These are phyloP conservation scores for Diplodia sapinea DNA, from an alignment of 2,329 filamentous ascomycete species.

Conservation along the genomic window DNA sequence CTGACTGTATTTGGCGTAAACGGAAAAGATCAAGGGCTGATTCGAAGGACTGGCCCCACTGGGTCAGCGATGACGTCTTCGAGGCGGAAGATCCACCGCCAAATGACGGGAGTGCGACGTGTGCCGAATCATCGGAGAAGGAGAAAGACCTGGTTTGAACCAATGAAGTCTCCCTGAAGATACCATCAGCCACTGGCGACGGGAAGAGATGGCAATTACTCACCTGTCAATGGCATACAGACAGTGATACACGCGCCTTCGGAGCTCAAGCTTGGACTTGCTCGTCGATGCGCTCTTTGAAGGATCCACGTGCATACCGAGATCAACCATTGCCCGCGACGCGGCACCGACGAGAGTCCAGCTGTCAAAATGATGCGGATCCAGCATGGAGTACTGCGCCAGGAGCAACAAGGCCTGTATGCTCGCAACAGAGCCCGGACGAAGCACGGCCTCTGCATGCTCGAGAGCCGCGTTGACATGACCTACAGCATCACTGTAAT, in stretches of 20 bases:
- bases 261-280: slow-evolving; percentile 73
- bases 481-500: slow-evolving; percentile 65
- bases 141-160: slow-evolving; percentile 88
- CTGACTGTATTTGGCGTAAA: slow-evolving; percentile 83
- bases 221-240: slow-evolving; percentile 89
- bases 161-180: slow-evolving; percentile 78
- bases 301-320: slow-evolving; percentile 92
- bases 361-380: slow-evolving; percentile 88
- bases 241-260: slow-evolving; percentile 86
- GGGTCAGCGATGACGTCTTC: slow-evolving; percentile 55
- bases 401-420: slow-evolving; percentile 87
- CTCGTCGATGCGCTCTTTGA: slow-evolving; percentile 71
- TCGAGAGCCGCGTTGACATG: slow-evolving; percentile 71
- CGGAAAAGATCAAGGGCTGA: slow-evolving; percentile 80
- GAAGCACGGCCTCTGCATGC: slow-evolving; percentile 80
- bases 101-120: slow-evolving; percentile 74
- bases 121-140: slow-evolving; percentile 86
- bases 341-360: slow-evolving; percentile 95
- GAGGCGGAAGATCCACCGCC: slow-evolving; percentile 44
- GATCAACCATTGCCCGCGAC: slow-evolving; percentile 82
- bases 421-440: slow-evolving; percentile 81
- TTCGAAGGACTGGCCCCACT: slow-evolving; percentile 65
- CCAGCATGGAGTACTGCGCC: slow-evolving; percentile 86
- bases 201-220: slow-evolving; percentile 12
- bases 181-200: slow-evolving; percentile 15